Conservation (phyloP, 176 grass and related monocot species). For the Aegilops speltoides region DNA sequence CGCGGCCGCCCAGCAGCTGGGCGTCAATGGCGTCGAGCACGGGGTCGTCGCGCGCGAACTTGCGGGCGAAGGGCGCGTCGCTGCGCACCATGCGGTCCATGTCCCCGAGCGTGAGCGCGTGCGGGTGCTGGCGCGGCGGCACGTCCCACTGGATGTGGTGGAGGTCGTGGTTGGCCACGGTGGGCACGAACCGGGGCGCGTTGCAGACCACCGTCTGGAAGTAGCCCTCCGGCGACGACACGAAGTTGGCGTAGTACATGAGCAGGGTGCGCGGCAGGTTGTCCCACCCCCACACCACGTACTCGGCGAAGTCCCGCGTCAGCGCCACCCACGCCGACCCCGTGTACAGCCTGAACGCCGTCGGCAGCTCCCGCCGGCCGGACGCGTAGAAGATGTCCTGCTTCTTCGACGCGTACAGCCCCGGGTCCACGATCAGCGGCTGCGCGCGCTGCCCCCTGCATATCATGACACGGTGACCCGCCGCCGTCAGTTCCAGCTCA, state of each 20-base stretch:
- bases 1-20: constrained; percentile 35
- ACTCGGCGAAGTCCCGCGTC: constrained; percentile 70
- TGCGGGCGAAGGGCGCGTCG: constrained; percentile 54
- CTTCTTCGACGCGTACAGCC: constrained; percentile 61
- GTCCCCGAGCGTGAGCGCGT: constrained; percentile 52
- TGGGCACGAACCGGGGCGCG: constrained; percentile 52
- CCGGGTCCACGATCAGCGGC: constrained; percentile 81
- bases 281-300: constrained; percentile 94
- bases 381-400: constrained; percentile 69
- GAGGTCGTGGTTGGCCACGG: constrained; percentile 88
- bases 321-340: constrained; percentile 89
- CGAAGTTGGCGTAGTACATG: constrained; percentile 99
- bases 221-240: constrained; percentile 93
- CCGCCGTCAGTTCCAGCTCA: background rate
- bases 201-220: constrained; percentile 98
- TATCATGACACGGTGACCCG: background rate
- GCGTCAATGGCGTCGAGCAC: constrained; percentile 57
- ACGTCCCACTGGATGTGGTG: constrained; percentile 93
- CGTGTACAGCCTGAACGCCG: constrained; percentile 85
- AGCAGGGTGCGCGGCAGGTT: constrained; percentile 88
- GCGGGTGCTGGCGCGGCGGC: constrained; percentile 90
- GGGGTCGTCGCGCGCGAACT: constrained; percentile 52
- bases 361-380: constrained; percentile 54
- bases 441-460: constrained; percentile 50
- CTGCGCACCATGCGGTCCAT: constrained; percentile 42